Base-by-base conservation (phyloP, 345 rosid species). In the Raphanus raphanistrum region DNA sequence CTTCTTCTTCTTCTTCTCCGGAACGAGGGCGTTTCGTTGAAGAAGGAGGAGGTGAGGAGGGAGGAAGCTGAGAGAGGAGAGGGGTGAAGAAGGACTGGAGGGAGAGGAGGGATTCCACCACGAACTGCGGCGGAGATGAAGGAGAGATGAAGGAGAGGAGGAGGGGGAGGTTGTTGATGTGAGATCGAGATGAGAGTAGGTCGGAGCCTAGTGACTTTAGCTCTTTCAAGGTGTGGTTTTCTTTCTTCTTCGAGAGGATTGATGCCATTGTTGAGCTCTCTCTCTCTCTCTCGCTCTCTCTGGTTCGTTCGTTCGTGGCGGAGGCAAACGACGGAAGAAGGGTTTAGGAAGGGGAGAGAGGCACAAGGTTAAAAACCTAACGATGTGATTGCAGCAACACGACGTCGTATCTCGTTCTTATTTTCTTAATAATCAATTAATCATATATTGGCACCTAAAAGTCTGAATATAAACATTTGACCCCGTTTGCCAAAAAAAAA, bases 11-110 rank as follows among this genome's bases (percentile, higher is more conserved):
- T 7, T 71, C 52, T 9, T 71, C 54, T 41, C 31, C 21, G 6
- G 70, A 21, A n/a, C 32, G 80, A 60, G 72, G 62, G 50, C 79
- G 79, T 29, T 70, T 72, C 1, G 84, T 62, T 26, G 83, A 75
- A 10, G 83, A 45, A 70, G 28, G 4, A 2, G 76, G 31, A 10
- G 89, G 78, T 48, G 76, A 78, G 33, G 89, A 83, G 0, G 90
- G 64, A 16, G 97, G 97, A 10, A 91, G 96, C 73, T 85, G 87
- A 13, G 94, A 88, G 73, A 90, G 90, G 16, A 95, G 82, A 15
- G 98, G 89, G 2, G 90, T 82, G 88, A 91, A 95, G 82, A 95
- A 95, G 27, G 99, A 87, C 63, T 92, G 99, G 60, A 95, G 91
- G 13, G 96, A 88, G 83, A 95, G 97, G 76, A 95, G 86, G 0